Evolutionary conservation across 176 grass and related monocot genomes (phyloP).

Genomic region (Oryza punctata): DNA sequence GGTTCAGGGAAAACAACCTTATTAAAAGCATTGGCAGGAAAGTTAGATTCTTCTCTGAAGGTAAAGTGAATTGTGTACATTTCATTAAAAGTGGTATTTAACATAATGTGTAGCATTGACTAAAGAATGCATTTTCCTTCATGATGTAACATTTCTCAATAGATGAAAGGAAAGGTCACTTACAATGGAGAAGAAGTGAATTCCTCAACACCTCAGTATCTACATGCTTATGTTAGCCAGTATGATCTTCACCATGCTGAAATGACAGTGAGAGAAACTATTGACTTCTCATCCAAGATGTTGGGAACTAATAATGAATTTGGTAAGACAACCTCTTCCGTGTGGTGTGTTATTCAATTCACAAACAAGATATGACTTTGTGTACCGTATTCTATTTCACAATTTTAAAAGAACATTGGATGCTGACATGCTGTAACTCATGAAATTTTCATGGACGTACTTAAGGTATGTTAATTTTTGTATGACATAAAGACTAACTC

Average conservation of each 20-base stretch:
- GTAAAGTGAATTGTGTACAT: constrained; percentile 48
- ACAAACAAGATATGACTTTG: background rate
- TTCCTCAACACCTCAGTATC: constrained; percentile 56
- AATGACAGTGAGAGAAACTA: constrained; percentile 86
- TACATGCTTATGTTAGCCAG: constrained; percentile 84
- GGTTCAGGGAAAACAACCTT: constrained; percentile 91
- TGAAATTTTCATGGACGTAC: background rate
- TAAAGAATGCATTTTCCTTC: constrained; percentile 28
- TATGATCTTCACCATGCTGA: constrained; percentile 93
- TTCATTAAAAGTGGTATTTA: background rate
- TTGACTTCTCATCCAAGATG: constrained; percentile 76
- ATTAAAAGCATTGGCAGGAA: constrained; percentile 76
- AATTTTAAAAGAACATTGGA: constrained; percentile 22
- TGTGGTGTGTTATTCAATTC: background rate
- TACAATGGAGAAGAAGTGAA: constrained; percentile 66
- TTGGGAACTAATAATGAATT: constrained; percentile 72
- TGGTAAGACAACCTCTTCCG: constrained; percentile 51
- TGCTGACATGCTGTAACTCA: constrained; percentile 27
- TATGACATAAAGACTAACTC: constrained; percentile 29
- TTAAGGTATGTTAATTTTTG: background rate
- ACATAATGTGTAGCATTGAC: background rate
- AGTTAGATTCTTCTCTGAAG: constrained; percentile 61
- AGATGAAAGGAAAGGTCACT: constrained; percentile 63
- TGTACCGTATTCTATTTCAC: background rate
- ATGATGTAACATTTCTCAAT: constrained; percentile 21